Conservation (phyloP, 2,329 filamentous ascomycete species). For the Sclerotiophoma versabilis region DNA sequence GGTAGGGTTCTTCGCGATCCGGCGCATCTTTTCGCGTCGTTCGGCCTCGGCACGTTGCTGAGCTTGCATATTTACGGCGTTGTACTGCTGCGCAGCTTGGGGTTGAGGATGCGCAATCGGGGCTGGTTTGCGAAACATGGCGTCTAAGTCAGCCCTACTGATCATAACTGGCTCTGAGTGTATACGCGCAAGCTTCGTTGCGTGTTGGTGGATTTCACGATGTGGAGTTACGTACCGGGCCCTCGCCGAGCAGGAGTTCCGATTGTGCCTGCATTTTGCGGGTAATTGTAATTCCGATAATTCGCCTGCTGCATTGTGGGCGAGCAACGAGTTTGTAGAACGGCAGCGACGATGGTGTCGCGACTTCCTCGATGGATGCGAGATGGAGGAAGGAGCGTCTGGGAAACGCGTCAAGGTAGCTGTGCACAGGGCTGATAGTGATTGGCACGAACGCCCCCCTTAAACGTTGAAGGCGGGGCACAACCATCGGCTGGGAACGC, state of each 20-base stretch:
- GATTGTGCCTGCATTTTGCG: constrained; percentile 25
- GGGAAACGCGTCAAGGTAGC: constrained; percentile 18
- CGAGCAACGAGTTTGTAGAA: constrained; percentile 27
- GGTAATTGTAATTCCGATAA: constrained; percentile 54
- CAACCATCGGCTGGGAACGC: constrained; percentile 15
- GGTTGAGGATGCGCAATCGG: constrained; percentile 57
- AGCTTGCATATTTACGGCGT: constrained; percentile 49
- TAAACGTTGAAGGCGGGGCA: constrained; percentile 20
- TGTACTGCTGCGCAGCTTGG: constrained; percentile 57
- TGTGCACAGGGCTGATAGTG: constrained; percentile 21
- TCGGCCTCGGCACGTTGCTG: constrained; percentile 55
- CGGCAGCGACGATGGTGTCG: constrained; percentile 41
- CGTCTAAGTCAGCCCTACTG: constrained; percentile 56
- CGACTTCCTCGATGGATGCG: constrained; percentile 20
- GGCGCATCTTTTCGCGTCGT: constrained; percentile 73
- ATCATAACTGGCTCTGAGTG: constrained; percentile 48
- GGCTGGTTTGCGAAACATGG: constrained; percentile 55
- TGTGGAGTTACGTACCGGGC: constrained; percentile 50
- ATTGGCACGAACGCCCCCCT: constrained; percentile 20
- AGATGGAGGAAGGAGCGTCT: constrained; percentile 20
- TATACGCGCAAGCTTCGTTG: constrained; percentile 8
- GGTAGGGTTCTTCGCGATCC: constrained; percentile 86
- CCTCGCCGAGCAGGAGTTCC: constrained; percentile 50
- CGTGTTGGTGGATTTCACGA: constrained; percentile 18
- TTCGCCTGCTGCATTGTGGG: constrained; percentile 52